A percentile compares a stretch with the other conserved stretches of the same genome.
phyloP scores from a whole-genome alignment of 495 filamentous ascomycete species.

The Symbiotaphrina buchneri region DNA sequence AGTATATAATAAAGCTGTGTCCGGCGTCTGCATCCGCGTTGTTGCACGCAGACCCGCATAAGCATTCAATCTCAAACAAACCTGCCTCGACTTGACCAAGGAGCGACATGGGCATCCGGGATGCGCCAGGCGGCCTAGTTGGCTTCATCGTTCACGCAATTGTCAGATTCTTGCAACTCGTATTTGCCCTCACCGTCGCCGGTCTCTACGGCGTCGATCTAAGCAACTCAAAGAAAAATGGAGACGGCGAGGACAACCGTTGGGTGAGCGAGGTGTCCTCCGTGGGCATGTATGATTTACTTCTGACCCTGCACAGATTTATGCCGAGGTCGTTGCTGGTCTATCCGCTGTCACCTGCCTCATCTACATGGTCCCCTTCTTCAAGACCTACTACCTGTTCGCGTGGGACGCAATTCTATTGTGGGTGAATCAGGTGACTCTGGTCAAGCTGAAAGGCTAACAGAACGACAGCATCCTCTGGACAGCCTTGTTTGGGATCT shows the following conservation, averaged over 20 bases:
- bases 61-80: too few relatives aligned
- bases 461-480: conserved; percentile 39
- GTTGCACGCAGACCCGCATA: too few relatives aligned
- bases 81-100: too few relatives aligned
- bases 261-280: conserved; percentile 24
- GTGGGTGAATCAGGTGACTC: conserved; percentile 7
- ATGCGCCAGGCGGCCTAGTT: too few relatives aligned
- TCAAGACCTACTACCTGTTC: conserved; percentile 32
- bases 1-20: too few relatives aligned
- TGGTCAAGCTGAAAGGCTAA: conserved; percentile 1
- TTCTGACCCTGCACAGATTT: conserved; percentile 21
- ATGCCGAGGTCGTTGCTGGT: conserved; percentile 39
- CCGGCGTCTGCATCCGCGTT: too few relatives aligned
- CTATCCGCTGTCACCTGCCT: conserved; percentile 37
- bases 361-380: conserved; percentile 35
- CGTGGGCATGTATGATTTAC: too few relatives aligned
- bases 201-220: conserved; percentile 63
- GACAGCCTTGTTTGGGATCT: conserved; percentile 61
- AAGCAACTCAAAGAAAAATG: conserved; percentile 25
- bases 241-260: conserved; percentile 30
- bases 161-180: conserved; percentile 48
- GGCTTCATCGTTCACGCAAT: conserved; percentile 12
- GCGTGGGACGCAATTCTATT: conserved; percentile 50
- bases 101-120: too few relatives aligned
- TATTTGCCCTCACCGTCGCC: conserved; percentile 49